Percentiles rank a stretch among this genome's conserved stretches.
phyloP scores from a whole-genome alignment of 139 green algal species.

The Tetradesmus lagerheimii region DNA sequence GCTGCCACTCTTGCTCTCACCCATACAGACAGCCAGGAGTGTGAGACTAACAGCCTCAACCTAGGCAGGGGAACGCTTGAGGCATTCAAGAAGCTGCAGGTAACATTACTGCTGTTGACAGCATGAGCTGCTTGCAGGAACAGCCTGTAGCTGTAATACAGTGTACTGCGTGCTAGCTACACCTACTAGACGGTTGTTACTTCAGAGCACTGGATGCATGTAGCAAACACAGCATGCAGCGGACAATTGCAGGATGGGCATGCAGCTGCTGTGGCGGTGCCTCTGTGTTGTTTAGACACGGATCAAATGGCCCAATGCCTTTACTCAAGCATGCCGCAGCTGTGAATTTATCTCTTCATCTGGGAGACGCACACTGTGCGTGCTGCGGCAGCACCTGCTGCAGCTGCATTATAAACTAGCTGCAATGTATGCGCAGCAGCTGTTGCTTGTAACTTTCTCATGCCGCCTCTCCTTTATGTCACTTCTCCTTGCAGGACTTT shows the following conservation, averaged over 20 bases:
- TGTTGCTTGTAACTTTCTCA: too few relatives aligned
- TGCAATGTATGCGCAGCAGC: too few relatives aligned
- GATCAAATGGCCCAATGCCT: too few relatives aligned
- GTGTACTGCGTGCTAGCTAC: too few relatives aligned
- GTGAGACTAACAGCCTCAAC: background rate
- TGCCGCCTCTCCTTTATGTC: too few relatives aligned
- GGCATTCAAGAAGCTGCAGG: background rate
- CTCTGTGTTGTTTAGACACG: background rate
- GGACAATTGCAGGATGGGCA: background rate
- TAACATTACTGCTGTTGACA: too few relatives aligned
- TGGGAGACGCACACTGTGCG: too few relatives aligned
- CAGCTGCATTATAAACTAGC: too few relatives aligned
- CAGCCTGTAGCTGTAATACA: background rate
- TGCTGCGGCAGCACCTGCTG: too few relatives aligned
- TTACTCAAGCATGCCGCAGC: too few relatives aligned
- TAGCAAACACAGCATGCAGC: background rate
- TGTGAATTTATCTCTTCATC: too few relatives aligned
- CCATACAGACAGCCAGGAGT: background rate
- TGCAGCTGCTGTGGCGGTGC: background rate
- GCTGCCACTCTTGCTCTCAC: background rate
- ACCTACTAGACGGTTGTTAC: too few relatives aligned
- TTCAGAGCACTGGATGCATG: background rate
- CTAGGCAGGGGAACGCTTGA: background rate
- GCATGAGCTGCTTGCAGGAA: background rate
- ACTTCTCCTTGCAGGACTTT: background rate